Base-by-base conservation (phyloP, 2,329 filamentous ascomycete genomes). In the Pseudogymnoascus sp. region DNA sequence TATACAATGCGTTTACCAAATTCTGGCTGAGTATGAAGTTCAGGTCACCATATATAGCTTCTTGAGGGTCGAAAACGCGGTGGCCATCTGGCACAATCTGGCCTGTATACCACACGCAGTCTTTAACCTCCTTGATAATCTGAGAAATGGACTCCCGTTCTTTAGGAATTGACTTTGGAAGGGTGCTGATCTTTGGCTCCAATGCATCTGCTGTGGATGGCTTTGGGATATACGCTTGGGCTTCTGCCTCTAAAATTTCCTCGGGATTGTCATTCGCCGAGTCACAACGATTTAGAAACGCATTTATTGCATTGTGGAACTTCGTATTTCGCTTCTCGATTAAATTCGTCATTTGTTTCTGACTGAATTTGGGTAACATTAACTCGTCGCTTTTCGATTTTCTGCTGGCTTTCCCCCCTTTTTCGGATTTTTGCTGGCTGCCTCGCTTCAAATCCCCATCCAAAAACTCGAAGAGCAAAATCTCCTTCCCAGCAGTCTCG, bases 51-150 rank as follows among this genome's bases (percentile, higher is more conserved):
- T 90, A 92, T 0, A 93, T 83, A 0, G 93, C 81, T 68, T 88
- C 85, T 71, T 96, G 93, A 1, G 90, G 85, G 68, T 96, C 92
- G 71, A 97, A 96, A 0, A 96, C 90, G 36, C 93, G 85, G 77
- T 97, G 92, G 0, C 95, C 95, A 69, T 96, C 90, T 0, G 93
- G 92, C 0, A 98, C 93, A 67, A 99, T 92, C 76, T 99, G 95
- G 0, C 88, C 88, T 4, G 87, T 90, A 72, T 99, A 99, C 90
- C 93, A 96, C 23, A 93, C 82, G 69, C 89, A 84, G 7, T 85
- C 83, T 71, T 91, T 92, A 37, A 99, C 85, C 72, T 97, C 91
- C 31, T 86, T 80, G 1, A 99, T 81, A 36, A 99, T 98, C 62
- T 96, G 90, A 0, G 90, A 82, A 31, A 99, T 90, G 1, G 84